Evolutionary conservation across 331 rosid genomes (phyloP).

Genomic region (Spiraea crenata): DNA sequence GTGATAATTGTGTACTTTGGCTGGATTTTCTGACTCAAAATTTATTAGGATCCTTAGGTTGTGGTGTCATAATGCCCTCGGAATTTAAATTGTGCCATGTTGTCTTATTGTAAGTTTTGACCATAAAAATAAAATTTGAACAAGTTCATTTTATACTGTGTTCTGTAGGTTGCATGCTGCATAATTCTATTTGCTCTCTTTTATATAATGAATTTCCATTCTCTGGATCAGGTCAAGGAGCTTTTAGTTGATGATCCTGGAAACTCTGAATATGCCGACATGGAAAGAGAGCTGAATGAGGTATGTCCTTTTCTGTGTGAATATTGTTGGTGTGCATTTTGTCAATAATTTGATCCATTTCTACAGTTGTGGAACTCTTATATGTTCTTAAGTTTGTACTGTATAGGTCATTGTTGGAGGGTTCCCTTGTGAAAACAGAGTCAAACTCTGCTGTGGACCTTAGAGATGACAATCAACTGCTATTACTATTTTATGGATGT

Average conservation of each 20-base stretch:
- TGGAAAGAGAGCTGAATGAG: constrained; percentile 94
- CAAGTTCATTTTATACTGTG: not conserved
- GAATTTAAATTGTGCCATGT: not conserved
- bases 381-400: constrained; percentile 14
- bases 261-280: constrained; percentile 79
- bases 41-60: not conserved
- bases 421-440: constrained; percentile 22
- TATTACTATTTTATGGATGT: constrained; percentile 25
- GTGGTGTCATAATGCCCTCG: not conserved
- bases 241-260: constrained; percentile 67
- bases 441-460: constrained; percentile 26
- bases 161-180: constrained; percentile 3
- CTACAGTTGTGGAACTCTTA: constrained; percentile 1
- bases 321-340: not conserved
- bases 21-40: not conserved
- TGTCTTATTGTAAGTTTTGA: not conserved
- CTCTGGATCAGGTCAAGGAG: constrained; percentile 61
- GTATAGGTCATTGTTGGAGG: constrained; percentile 4
- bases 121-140: not conserved
- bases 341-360: constrained; percentile 1
- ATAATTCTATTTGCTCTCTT: not conserved
- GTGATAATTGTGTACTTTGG: not conserved
- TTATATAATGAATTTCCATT: constrained; percentile 7
- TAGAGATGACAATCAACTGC: constrained; percentile 20
- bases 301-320: constrained; percentile 31